Conservation (phyloP, 768 basidiomycete genomes). For the Termitomyces sp. region DNA sequence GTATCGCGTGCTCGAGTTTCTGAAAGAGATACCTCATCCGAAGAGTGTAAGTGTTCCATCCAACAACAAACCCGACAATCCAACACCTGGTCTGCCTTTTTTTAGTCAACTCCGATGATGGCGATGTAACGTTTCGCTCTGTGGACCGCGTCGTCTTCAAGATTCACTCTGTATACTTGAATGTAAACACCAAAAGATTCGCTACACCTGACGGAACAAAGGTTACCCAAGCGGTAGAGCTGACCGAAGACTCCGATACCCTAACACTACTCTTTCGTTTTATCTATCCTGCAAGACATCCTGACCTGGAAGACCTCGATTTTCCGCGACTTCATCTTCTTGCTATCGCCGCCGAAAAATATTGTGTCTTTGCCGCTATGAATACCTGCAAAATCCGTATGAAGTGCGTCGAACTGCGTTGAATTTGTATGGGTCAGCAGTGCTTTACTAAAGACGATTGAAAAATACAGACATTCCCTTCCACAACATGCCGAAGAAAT, state of each 20-base stretch:
- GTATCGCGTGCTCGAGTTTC: too few relatives aligned
- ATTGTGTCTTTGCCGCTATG: not conserved
- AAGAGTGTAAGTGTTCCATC: too few relatives aligned
- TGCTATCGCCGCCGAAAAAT: not conserved
- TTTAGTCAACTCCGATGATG: not conserved
- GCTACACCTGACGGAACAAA: not conserved
- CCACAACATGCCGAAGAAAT: constrained; percentile 1
- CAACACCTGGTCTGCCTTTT: too few relatives aligned
- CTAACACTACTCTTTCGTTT: not conserved
- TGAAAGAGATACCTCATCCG: too few relatives aligned
- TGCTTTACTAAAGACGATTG: not conserved
- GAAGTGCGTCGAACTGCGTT: not conserved
- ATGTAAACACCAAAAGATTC: not conserved
- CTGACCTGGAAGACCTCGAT: not conserved
- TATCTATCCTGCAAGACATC: not conserved
- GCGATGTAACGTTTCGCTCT: not conserved
- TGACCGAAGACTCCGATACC: not conserved
- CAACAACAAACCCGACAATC: too few relatives aligned
- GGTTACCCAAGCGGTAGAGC: not conserved
- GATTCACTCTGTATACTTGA: not conserved
- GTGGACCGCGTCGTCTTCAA: not conserved
- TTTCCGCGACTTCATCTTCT: not conserved
- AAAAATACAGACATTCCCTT: not conserved
- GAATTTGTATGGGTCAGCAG: not conserved
- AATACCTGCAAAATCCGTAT: constrained; percentile 1